A percentile compares a stretch with the other conserved stretches of the same genome.
These are phyloP conservation scores for Cercospora sp. DNA, from an alignment of 2,329 filamentous ascomycete genomes.

Conservation along the genomic window DNA sequence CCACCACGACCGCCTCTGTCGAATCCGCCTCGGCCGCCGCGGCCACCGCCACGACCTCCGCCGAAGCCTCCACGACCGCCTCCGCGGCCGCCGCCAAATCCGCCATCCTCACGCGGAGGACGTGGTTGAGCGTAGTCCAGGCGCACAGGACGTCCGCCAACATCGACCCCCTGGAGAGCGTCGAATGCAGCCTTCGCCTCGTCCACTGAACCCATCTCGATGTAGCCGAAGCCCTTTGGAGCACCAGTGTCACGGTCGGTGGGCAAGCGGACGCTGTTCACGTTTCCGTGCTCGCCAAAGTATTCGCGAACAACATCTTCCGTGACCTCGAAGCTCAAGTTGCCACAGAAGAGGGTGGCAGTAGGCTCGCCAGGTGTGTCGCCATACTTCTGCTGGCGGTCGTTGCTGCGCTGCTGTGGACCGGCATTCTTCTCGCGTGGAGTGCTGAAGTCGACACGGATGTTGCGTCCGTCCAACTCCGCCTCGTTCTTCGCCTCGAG, in stretches of 20 bases:
- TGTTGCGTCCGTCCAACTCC: constrained; percentile 70
- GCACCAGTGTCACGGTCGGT: constrained; percentile 82
- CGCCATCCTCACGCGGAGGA: constrained; percentile 48
- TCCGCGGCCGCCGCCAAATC: constrained; percentile 42
- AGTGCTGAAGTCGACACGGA: constrained; percentile 79
- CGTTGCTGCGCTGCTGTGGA: constrained; percentile 48
- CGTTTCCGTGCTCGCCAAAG: constrained; percentile 69
- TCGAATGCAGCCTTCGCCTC: constrained; percentile 77
- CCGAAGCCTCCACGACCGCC: constrained; percentile 43
- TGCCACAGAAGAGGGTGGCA: constrained; percentile 88
- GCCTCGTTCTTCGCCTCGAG: constrained; percentile 72
- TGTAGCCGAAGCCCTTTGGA: constrained; percentile 91
- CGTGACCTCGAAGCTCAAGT: constrained; percentile 80
- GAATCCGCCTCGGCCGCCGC: constrained; percentile 55
- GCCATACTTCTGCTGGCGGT: constrained; percentile 69
- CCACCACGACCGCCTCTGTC: constrained; percentile 53
- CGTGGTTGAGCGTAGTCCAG: constrained; percentile 78
- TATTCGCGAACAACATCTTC: constrained; percentile 73
- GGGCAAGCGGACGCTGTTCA: constrained; percentile 81
- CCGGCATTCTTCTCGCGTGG: constrained; percentile 58
- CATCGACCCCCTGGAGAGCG: constrained; percentile 68
- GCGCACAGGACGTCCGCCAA: constrained; percentile 72
- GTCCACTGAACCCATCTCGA: constrained; percentile 77
- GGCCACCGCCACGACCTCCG: constrained; percentile 49
- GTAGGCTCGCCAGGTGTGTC: constrained; percentile 76